Percentiles rank a stretch among this genome's conserved stretches.
phyloP scores from a whole-genome alignment of 2,329 filamentous ascomycete species.

The Leptographium lundbergii region DNA sequence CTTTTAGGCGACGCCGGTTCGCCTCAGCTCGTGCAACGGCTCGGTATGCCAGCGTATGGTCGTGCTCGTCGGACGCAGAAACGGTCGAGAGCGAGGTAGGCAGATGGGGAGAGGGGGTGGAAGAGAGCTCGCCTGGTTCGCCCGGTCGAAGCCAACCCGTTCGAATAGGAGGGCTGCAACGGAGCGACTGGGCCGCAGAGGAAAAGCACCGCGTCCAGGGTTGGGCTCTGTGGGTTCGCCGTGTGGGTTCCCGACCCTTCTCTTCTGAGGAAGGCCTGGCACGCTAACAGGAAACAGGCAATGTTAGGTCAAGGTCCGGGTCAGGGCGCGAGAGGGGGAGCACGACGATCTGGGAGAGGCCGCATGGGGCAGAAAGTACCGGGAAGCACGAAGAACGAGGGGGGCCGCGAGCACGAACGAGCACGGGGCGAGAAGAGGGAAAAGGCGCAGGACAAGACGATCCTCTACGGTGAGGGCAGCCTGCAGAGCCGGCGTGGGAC shows the following conservation, averaged over 20 bases:
- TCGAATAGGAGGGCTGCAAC: neutral
- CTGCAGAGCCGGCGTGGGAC: neutral
- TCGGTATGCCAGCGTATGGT: neutral
- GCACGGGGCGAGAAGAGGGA: neutral
- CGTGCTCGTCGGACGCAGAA: neutral
- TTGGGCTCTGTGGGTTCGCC: neutral
- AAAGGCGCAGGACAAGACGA: neutral
- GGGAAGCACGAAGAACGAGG: neutral
- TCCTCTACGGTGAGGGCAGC: neutral
- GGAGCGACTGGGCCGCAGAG: neutral
- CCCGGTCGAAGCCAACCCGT: neutral
- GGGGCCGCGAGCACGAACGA: neutral
- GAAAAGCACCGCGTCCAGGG: neutral
- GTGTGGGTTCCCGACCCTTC: neutral
- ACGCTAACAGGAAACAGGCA: conserved; percentile 1
- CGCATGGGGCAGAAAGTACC: neutral
- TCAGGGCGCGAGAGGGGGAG: neutral
- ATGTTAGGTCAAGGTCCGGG: neutral
- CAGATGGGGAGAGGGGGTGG: neutral
- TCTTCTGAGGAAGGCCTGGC: neutral
- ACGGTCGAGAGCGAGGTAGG: neutral
- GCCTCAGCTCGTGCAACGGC: neutral
- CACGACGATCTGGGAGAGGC: neutral
- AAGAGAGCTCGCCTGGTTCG: neutral
- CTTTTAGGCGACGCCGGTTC: neutral